Evolutionary conservation across 1,139 yeast genomes (phyloP), one percentile per base, ranked within the genome.

Genomic region (Nakaseomyces glabratus): DNA sequence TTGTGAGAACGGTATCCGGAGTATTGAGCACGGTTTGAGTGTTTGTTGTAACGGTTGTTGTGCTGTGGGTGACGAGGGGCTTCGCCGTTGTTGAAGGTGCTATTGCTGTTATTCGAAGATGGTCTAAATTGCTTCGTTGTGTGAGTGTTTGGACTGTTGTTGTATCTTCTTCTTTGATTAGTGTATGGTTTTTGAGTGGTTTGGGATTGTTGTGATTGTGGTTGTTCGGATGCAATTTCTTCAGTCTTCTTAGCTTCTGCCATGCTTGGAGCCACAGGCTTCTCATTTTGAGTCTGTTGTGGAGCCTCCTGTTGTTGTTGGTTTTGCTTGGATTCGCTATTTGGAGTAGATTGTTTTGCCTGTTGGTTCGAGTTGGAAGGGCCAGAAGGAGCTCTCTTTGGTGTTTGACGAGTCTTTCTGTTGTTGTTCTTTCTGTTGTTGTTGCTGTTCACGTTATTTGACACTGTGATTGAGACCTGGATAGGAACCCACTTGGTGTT

Each of bases 401-500:
- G 26, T 24, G 28, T 22, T 17, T 16, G 26, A 22, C 18, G 20
- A 13, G 13, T 23, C 20, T 23, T 26, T n/a, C 31, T 33, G 25
- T 25, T 24, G 31, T 13, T 25, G 26, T 20, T 26, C 26, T 37
- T 39, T 24, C 34, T 33, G 20, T 33, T 38, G 33, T 37, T 39
- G 36, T 38, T 38, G 22, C 34, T 31, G 20, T 36, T 31, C n/a
- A 16, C 29, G 11, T 23, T 26, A 17, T 24, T 21, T n/a, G 31
- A 20, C 16, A 33, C 74, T 2, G 43, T 40, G 36, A 81, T 78
- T 43, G 79, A 73, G 20, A 90, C 93, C 46, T 74, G 72, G 55
- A 79, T 76, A n/a, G 94, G 94, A 31, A 82, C 81, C 94, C 94
- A 85, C 60, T 84, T 84, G 50, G 80, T 86, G 46, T 77, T 75